Conservation (phyloP, 140 eudicot genomes). For the Anethum foeniculum region DNA sequence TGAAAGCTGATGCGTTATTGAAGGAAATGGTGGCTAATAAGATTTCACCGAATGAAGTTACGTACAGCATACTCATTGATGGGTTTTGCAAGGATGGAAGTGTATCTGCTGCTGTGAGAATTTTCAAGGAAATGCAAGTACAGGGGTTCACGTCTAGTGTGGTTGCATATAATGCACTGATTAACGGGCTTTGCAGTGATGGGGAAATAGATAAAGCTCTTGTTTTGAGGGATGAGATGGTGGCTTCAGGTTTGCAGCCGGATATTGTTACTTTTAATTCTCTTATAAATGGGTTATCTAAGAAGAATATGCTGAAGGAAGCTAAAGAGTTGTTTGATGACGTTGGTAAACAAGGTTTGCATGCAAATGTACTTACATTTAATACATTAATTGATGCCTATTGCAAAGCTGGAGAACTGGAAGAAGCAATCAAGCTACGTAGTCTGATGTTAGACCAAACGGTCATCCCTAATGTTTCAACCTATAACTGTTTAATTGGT, state of each 20-base stretch:
- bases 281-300: slow-evolving; percentile 49
- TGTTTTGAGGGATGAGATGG: slow-evolving; percentile 45
- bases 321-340: slow-evolving; percentile 66
- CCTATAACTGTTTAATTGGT: slow-evolving; percentile 65
- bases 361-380: slow-evolving; percentile 35
- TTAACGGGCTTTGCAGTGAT: slow-evolving; percentile 50
- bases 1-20: slow-evolving; percentile 61
- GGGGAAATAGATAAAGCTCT: slow-evolving; percentile 64
- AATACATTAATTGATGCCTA: slow-evolving; percentile 64
- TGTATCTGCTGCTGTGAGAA: slow-evolving; percentile 48
- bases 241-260: slow-evolving; percentile 47
- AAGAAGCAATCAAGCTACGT: slow-evolving; percentile 42
- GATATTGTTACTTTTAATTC: slow-evolving; percentile 53
- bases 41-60: slow-evolving; percentile 41
- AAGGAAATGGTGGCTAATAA: slow-evolving; percentile 65
- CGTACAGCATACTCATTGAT: slow-evolving; percentile 59
- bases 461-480: slow-evolving; percentile 55
- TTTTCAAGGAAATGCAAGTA: slow-evolving; percentile 62
- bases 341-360: slow-evolving; percentile 35
- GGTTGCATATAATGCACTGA: slow-evolving; percentile 53
- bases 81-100: slow-evolving; percentile 77
- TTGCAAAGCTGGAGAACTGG: slow-evolving; percentile 54
- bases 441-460: slow-evolving; percentile 35
- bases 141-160: slow-evolving; percentile 47
- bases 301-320: slow-evolving; percentile 48